Evolutionary conservation across 306 rosid species (phyloP), one percentile per base, ranked within the genome.

Genomic region (Cicer chorassanicum): DNA sequence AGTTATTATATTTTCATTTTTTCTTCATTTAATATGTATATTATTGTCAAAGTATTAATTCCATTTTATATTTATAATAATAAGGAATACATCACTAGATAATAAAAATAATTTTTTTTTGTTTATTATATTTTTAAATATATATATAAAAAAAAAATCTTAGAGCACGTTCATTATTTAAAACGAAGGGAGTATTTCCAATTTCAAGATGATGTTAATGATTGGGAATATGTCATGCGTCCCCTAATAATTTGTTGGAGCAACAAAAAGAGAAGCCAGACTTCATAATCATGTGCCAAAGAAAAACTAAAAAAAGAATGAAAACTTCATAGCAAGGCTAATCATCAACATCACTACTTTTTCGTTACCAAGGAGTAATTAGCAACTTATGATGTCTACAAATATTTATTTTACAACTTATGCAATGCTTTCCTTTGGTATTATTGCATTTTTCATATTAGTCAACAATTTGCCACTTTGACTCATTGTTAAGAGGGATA

Each of bases 181-280:
- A 21, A 24, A 24, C 3, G 0, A 4, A 24, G 4, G 34, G 4
- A 24, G 34, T 24, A 24, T 24, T 24, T 24, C 34, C 34, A 4
- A 24, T 24, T 24, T 24, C 0, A 24, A 24, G 34, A 24, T 24
- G 34, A 24, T 24, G 34, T 2, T 24, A 24, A 24, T 24, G 80
- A 78, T 64, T 65, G 49, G 45, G 70, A 55, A 60, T 18, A 74
- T 74, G 78, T 54, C 83, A 82, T 75, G 80, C 83, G 80, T 69
- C 59, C 59, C 38, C 53, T 44, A 63, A 62, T 81, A 34, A 82
- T 73, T 68, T 68, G 84, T 59, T 49, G 13, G 80, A 82, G 51
- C 21, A 74, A 40, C 16, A 39, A 7, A 71, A 71, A 39, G 59
- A 41, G 34, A 16, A 36, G 61, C 59, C 24, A 55, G 42, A 46